These are phyloP conservation scores for Stephanodiscus triporus DNA, from an alignment of 108 stramenopile species.

Conservation along the genomic window DNA sequence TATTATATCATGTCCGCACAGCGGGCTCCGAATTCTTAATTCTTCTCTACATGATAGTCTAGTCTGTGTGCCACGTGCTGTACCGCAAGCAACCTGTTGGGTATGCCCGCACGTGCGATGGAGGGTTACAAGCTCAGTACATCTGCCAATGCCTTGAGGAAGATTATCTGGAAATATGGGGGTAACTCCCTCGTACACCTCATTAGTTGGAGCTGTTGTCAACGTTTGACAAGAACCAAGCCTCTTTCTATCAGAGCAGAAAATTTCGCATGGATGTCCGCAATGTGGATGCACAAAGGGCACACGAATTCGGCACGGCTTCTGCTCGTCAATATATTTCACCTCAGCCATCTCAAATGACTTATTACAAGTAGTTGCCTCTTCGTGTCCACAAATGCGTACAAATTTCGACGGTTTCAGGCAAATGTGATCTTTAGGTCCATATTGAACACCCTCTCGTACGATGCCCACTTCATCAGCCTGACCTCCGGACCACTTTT, in stretches of 20 bases:
- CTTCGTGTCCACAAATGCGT: slow-evolving; percentile 27
- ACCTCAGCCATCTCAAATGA: slow-evolving; percentile 23
- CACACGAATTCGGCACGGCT: slow-evolving; percentile 21
- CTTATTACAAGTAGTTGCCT: slow-evolving; percentile 1
- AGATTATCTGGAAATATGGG: slow-evolving; percentile 14
- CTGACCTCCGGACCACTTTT: slow-evolving; percentile 18
- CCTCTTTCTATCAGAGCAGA: slow-evolving; percentile 10
- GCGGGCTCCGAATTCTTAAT: slow-evolving; percentile 9
- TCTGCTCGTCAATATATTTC: neutral
- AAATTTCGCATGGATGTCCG: slow-evolving; percentile 23
- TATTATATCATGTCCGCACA: slow-evolving; percentile 27
- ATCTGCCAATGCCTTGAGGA: slow-evolving; percentile 18
- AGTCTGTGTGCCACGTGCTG: slow-evolving; percentile 12
- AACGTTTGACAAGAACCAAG: slow-evolving; percentile 1
- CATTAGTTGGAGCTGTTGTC: slow-evolving; percentile 8
- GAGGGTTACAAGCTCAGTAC: slow-evolving; percentile 28
- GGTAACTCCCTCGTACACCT: slow-evolving; percentile 11
- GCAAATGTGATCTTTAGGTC: slow-evolving; percentile 32
- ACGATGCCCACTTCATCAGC: slow-evolving; percentile 39
- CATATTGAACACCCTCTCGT: slow-evolving; percentile 37
- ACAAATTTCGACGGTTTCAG: slow-evolving; percentile 12
- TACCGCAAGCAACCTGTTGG: slow-evolving; percentile 24
- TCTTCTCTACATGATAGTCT: slow-evolving; percentile 16
- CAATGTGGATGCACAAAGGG: slow-evolving; percentile 13
- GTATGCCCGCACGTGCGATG: slow-evolving; percentile 41